Base-by-base conservation (phyloP, 225 moss, liverwort and hornwort species). In the Bryoerythrophyllum caledonicum region DNA sequence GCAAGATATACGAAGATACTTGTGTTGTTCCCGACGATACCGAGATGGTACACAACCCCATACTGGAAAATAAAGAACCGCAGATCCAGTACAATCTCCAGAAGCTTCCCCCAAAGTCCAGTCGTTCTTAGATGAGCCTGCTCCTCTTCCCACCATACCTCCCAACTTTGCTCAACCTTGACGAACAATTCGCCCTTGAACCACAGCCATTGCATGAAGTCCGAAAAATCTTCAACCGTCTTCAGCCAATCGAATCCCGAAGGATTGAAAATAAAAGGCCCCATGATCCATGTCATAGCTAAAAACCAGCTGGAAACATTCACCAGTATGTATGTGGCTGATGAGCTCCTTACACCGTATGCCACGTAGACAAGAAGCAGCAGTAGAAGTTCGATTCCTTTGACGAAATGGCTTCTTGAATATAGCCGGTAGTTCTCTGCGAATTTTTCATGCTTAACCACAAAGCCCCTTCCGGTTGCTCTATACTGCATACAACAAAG, bases 11-110 rank as follows among this genome's bases (percentile, higher is more conserved):
- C 91, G 28, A 84, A 34, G 60, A 95, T 90, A 73, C 80, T 90
- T 10, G 90, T 95, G 79, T 78, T 90, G 55, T 77, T 68, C 57
- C 67, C 78, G 0, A 92, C 83, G 59, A 95, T 87, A 64, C 85
- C 66, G 56, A 96, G 78, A 56, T 87, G 93, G 73, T 93, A 96
- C 20, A 96, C 95, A 21, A 96, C 85, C 11, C 95, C 95, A 49
- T 96, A 96, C 74, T 96, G 95, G 72, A 93, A 96, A 68, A 96
- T 80, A 76, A 96, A 96, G 79, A 96, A 96, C 35, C 95, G 85
- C 51, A 93, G 82, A 66, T 90, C 89, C 2, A 96, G 82, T 15
- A 93, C 27, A 5, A 93, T 78, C 78, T 96, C 95, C 44, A 96
- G 63, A 34, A 80, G 71, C 57, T 90, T 91, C 8, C 93, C 95